These are phyloP conservation scores for Colletotrichum graminicola DNA, from an alignment of 2,329 filamentous ascomycete species.

Conservation along the genomic window DNA sequence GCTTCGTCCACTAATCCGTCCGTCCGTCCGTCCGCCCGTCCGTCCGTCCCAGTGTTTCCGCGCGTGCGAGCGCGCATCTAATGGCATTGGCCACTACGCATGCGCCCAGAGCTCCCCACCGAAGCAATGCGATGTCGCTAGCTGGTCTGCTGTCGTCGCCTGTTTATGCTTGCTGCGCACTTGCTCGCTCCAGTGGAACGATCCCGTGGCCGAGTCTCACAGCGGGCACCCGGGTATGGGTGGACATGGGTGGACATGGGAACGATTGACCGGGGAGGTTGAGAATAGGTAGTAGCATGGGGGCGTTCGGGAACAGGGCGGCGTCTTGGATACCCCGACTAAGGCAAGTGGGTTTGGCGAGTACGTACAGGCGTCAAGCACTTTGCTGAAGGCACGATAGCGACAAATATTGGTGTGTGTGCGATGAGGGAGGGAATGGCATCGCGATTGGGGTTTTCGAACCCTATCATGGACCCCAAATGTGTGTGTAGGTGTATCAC, in stretches of 20 bases:
- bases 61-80: background rate
- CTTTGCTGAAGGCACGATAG: constrained; percentile 1
- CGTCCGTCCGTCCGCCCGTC: background rate
- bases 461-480: constrained; percentile 8
- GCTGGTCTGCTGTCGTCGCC: background rate
- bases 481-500: constrained; percentile 7
- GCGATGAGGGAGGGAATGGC: constrained; percentile 14
- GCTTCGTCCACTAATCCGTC: background rate
- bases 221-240: constrained; percentile 6
- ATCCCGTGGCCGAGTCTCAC: constrained; percentile 12
- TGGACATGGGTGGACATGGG: constrained; percentile 6
- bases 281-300: background rate
- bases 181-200: constrained; percentile 7
- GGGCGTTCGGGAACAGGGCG: constrained; percentile 1
- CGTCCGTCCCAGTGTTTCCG: background rate
- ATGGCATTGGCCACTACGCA: background rate
- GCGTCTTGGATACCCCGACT: background rate
- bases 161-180: background rate
- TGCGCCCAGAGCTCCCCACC: background rate
- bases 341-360: constrained; percentile 10
- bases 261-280: constrained; percentile 3
- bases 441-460: constrained; percentile 36
- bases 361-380: background rate
- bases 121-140: background rate
- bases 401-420: constrained; percentile 8